Conservation (phyloP, 306 rosid species). For the Pachyrhizus erosus region DNA sequence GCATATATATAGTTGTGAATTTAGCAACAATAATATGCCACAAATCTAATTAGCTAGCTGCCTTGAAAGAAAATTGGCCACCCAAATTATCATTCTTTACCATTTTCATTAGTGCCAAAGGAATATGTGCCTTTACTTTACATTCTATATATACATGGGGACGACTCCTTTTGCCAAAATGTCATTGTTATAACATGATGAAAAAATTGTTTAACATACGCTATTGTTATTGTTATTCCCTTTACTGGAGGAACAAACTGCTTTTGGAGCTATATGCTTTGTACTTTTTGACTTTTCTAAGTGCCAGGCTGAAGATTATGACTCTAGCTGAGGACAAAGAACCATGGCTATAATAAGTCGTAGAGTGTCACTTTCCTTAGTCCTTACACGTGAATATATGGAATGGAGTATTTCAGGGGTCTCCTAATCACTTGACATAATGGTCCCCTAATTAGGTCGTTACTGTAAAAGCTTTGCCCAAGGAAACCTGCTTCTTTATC, state of each 20-base stretch:
- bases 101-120: background rate
- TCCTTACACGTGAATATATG: background rate
- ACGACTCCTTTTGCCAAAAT: constrained; percentile 7
- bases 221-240: background rate
- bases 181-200: background rate
- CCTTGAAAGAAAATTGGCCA: background rate
- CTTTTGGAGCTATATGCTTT: constrained; percentile 33
- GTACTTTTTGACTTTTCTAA: background rate
- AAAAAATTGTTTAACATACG: constrained; percentile 4
- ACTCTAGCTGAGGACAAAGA: background rate
- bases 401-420: background rate
- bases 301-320: constrained; percentile 34
- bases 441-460: constrained; percentile 21
- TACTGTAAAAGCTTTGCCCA: background rate
- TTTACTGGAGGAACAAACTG: background rate
- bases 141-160: background rate
- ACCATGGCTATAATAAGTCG: background rate
- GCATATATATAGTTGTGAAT: no score
- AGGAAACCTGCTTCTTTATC: background rate
- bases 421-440: background rate
- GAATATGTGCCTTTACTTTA: background rate
- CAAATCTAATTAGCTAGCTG: background rate
- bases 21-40: background rate
- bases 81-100: background rate
- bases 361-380: background rate